Conservation (phyloP, 352 stramenopile genomes). For the Globisporangium parvum region DNA sequence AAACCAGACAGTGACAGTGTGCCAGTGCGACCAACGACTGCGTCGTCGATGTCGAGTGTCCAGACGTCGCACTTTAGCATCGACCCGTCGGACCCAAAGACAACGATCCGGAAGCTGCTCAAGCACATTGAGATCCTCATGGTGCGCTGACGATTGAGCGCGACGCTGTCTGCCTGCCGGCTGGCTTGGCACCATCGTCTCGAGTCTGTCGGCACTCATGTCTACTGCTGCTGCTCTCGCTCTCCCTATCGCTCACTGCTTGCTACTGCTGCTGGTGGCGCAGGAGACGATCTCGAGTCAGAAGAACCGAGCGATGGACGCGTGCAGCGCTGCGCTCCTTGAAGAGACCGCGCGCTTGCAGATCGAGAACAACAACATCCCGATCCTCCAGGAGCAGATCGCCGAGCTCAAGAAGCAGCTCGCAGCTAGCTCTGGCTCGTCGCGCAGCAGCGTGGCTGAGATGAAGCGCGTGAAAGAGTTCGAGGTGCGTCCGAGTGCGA, state of each 20-base stretch:
- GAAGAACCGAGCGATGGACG: slow-evolving; percentile 46
- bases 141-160: slow-evolving; percentile 21
- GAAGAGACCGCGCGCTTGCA: slow-evolving; percentile 61
- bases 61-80: slow-evolving; percentile 53
- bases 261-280: no score
- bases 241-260: neutral
- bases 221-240: neutral
- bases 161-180: neutral
- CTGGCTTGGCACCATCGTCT: neutral
- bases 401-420: slow-evolving; percentile 56
- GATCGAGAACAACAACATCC: slow-evolving; percentile 85
- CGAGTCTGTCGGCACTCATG: neutral
- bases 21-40: slow-evolving; percentile 16
- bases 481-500: slow-evolving; percentile 22
- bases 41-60: slow-evolving; percentile 12
- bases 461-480: slow-evolving; percentile 33
- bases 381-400: slow-evolving; percentile 69
- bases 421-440: neutral
- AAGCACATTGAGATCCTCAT: slow-evolving; percentile 81
- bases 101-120: slow-evolving; percentile 73
- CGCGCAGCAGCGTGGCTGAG: slow-evolving; percentile 3
- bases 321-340: slow-evolving; percentile 39
- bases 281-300: slow-evolving; percentile 53
- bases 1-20: neutral
- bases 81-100: slow-evolving; percentile 77